Conservation (phyloP, 768 basidiomycete species). For the Crassisporium funariophilum region DNA sequence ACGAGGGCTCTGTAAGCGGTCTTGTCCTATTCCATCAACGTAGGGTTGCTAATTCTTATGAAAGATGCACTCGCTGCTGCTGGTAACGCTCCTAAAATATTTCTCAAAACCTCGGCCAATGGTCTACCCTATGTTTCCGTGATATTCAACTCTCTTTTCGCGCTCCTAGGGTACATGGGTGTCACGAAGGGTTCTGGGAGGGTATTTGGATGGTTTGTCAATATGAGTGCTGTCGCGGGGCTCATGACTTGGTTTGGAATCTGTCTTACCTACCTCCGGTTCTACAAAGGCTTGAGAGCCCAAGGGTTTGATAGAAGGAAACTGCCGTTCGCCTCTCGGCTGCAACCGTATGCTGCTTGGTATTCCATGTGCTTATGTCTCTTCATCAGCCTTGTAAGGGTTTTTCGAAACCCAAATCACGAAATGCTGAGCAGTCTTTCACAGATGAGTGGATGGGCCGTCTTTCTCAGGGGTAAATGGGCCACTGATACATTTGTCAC, state of each 20-base stretch:
- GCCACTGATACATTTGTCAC: slow-evolving; percentile 70
- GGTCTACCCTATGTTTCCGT: slow-evolving; percentile 83
- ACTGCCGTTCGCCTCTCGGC: slow-evolving; percentile 67
- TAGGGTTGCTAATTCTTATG: slow-evolving; percentile 1
- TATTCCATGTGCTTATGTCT: slow-evolving; percentile 45
- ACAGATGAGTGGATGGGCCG: slow-evolving; percentile 48
- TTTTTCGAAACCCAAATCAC: neutral
- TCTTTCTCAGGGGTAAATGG: slow-evolving; percentile 46
- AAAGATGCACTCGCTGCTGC: slow-evolving; percentile 77
- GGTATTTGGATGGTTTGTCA: slow-evolving; percentile 82
- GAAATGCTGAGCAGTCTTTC: neutral
- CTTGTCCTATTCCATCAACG: neutral
- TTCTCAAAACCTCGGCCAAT: slow-evolving; percentile 62
- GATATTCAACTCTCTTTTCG: slow-evolving; percentile 66
- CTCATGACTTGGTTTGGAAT: slow-evolving; percentile 86
- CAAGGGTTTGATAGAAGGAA: slow-evolving; percentile 75
- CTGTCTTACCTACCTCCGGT: slow-evolving; percentile 75
- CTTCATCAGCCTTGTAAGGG: slow-evolving; percentile 66
- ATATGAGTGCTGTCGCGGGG: slow-evolving; percentile 71
- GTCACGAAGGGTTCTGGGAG: slow-evolving; percentile 61
- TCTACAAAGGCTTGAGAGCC: slow-evolving; percentile 75
- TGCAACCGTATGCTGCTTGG: slow-evolving; percentile 80
- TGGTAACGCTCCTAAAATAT: slow-evolving; percentile 83
- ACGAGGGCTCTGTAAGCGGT: slow-evolving; percentile 76
- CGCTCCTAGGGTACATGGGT: slow-evolving; percentile 82